Evolutionary conservation across 1,284 basidiomycete genomes (phyloP).

Genomic region (Mycosarcoma mackinlayi): DNA sequence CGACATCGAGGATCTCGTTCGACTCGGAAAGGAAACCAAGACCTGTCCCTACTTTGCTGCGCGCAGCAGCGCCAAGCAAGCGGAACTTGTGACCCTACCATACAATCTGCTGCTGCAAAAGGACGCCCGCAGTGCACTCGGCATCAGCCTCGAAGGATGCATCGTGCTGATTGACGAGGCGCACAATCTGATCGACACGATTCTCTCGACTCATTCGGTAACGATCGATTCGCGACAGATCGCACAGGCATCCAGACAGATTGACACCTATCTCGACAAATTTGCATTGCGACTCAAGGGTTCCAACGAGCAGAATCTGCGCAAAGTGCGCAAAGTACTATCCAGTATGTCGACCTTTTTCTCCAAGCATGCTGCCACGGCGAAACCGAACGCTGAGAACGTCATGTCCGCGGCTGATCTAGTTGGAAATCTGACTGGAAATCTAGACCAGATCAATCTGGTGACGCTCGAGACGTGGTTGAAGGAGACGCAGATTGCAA

Average conservation of each 20-base stretch:
- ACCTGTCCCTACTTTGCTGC: slow-evolving; percentile 95
- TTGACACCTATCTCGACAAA: slow-evolving; percentile 80
- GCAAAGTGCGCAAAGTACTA: slow-evolving; percentile 73
- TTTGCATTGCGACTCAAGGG: slow-evolving; percentile 82
- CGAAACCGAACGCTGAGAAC: slow-evolving; percentile 8
- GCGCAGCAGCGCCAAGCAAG: slow-evolving; percentile 84
- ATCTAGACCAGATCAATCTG: slow-evolving; percentile 77
- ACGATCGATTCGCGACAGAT: slow-evolving; percentile 76
- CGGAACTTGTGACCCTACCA: slow-evolving; percentile 90
- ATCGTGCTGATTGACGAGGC: slow-evolving; percentile 95
- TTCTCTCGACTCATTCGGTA: slow-evolving; percentile 85
- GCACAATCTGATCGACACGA: slow-evolving; percentile 80
- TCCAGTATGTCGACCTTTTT: slow-evolving; percentile 41
- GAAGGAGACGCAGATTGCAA: slow-evolving; percentile 81
- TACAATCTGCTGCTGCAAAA: slow-evolving; percentile 92
- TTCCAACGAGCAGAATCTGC: slow-evolving; percentile 80
- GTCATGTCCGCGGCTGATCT: slow-evolving; percentile 76
- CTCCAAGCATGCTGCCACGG: slow-evolving; percentile 9
- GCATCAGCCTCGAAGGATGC: slow-evolving; percentile 78
- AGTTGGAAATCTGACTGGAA: slow-evolving; percentile 77
- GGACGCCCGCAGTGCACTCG: slow-evolving; percentile 84
- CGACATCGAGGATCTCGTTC: slow-evolving; percentile 92
- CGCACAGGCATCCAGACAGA: slow-evolving; percentile 78
- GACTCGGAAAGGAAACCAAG: slow-evolving; percentile 75
- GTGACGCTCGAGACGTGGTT: slow-evolving; percentile 83